A percentile compares a stretch with the other conserved stretches of the same genome.
Evolutionary conservation across 257 asterid genomes (phyloP).

Genomic region (Ilex aquifolium): DNA sequence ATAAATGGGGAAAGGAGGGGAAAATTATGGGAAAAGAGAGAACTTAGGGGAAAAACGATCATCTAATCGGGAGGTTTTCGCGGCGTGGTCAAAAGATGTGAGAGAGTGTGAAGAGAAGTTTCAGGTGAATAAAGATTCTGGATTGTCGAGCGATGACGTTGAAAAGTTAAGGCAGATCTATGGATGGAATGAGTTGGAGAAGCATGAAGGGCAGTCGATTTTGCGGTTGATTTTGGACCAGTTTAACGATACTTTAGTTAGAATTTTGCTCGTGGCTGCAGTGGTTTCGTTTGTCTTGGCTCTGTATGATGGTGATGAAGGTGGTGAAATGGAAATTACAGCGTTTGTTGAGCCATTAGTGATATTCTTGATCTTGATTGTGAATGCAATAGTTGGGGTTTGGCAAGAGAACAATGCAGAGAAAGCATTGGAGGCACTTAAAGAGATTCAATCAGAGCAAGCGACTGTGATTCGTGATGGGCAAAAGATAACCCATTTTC

Average conservation of each 20-base stretch:
- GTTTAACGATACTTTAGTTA: constrained; percentile 86
- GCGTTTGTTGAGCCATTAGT: constrained; percentile 98
- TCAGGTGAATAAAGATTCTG: constrained; percentile 49
- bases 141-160: constrained; percentile 59
- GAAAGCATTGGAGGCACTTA: constrained; percentile 93
- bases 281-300: constrained; percentile 94
- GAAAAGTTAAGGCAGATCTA: constrained; percentile 67
- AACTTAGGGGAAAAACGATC: constrained; percentile 24
- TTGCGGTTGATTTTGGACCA: constrained; percentile 81
- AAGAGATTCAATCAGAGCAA: constrained; percentile 95
- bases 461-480: constrained; percentile 84
- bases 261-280: constrained; percentile 88
- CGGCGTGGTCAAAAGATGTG: constrained; percentile 82
- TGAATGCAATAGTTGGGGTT: constrained; percentile 93
- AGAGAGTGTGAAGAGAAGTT: constrained; percentile 72
- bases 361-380: constrained; percentile 86
- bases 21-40: constrained; percentile 49
- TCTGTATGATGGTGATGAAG: constrained; percentile 91
- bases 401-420: constrained; percentile 99
- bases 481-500: constrained; percentile 50
- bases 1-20: constrained; percentile 89
- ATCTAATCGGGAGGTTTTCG: constrained; percentile 28
- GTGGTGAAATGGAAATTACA: constrained; percentile 92
- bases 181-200: constrained; percentile 87
- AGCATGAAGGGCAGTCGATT: constrained; percentile 90